Conservation (phyloP, 345 rosid genomes). For the Eucalyptus virginea region DNA sequence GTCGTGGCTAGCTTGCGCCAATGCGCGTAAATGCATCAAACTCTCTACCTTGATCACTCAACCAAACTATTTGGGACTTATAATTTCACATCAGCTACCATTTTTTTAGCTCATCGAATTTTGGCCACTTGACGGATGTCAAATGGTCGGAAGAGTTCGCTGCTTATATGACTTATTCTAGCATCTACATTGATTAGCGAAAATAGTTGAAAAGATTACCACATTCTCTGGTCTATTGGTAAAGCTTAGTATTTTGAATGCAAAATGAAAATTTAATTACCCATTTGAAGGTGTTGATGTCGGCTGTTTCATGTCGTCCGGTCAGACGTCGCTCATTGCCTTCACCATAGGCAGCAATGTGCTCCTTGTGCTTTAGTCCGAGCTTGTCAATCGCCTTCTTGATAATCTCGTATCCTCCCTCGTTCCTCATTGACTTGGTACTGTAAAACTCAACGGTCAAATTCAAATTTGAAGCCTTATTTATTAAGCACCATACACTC, state of each 20-base stretch:
- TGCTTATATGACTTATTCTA: not conserved
- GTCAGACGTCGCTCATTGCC: constrained; percentile 26
- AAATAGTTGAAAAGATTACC: not conserved
- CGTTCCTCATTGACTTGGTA: constrained; percentile 28
- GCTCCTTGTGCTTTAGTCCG: constrained; percentile 14
- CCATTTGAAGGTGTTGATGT: constrained; percentile 19
- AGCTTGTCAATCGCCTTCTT: constrained; percentile 21
- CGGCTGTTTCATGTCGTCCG: constrained; percentile 22
- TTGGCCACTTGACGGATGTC: not conserved
- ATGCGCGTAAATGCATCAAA: not conserved
- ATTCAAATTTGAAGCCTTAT: not conserved
- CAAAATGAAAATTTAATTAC: not conserved
- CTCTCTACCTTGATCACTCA: not conserved
- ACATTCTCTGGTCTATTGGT: not conserved
- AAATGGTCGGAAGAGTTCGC: not conserved
- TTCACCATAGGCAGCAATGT: constrained; percentile 22
- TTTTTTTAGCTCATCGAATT: not conserved
- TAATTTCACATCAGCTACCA: not conserved
- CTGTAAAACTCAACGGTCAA: not conserved
- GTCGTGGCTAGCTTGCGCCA: not conserved
- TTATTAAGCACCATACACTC: not conserved
- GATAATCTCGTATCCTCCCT: constrained; percentile 16
- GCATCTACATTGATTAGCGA: not conserved
- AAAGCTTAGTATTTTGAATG: not conserved
- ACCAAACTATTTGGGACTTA: not conserved